Evolutionary conservation across 805 yeast species (phyloP).

Genomic region (Suhomyces prunicola): DNA sequence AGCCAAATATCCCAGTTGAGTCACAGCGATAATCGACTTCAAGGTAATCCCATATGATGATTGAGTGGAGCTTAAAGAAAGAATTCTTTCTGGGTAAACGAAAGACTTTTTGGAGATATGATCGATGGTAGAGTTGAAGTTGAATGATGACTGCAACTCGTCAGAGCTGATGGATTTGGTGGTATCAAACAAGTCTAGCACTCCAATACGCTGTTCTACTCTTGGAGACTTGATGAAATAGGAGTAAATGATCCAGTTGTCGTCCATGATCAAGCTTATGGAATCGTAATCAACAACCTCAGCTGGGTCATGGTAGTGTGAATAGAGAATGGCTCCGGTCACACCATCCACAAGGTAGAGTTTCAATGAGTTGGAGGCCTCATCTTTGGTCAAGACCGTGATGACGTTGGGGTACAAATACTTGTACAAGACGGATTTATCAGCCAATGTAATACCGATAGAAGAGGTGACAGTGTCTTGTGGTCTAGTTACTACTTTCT

Average conservation of each 20-base stretch:
- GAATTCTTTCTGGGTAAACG: conserved; percentile 57
- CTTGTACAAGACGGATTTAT: conserved; percentile 76
- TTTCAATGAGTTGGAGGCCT: conserved; percentile 25
- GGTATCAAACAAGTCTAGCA: conserved; percentile 78
- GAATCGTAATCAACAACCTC: conserved; percentile 38
- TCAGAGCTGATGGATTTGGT: conserved; percentile 42
- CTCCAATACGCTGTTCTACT: conserved; percentile 55
- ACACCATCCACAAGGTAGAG: conserved; percentile 62
- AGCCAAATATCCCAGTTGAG: conserved; percentile 59
- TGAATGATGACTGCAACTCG: conserved; percentile 32
- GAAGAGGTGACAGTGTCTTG: conserved; percentile 37
- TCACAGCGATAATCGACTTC: conserved; percentile 58
- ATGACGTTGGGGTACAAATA: conserved; percentile 71
- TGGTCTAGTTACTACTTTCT: conserved; percentile 20
- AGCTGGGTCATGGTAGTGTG: conserved; percentile 36
- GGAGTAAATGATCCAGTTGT: conserved; percentile 77
- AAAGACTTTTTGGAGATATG: conserved; percentile 52
- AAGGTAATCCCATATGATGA: conserved; percentile 50
- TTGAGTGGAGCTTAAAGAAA: conserved; percentile 43
- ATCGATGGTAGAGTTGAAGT: conserved; percentile 41
- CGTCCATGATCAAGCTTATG: conserved; percentile 63
- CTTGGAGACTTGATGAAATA: conserved; percentile 50
- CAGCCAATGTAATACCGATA: conserved; percentile 65
- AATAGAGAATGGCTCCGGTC: conserved; percentile 60
- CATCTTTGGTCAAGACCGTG: conserved; percentile 41